Evolutionary conservation across 805 yeast species (phyloP), one percentile per base, ranked within the genome.

Genomic region (Phaffomyces opuntiae): DNA sequence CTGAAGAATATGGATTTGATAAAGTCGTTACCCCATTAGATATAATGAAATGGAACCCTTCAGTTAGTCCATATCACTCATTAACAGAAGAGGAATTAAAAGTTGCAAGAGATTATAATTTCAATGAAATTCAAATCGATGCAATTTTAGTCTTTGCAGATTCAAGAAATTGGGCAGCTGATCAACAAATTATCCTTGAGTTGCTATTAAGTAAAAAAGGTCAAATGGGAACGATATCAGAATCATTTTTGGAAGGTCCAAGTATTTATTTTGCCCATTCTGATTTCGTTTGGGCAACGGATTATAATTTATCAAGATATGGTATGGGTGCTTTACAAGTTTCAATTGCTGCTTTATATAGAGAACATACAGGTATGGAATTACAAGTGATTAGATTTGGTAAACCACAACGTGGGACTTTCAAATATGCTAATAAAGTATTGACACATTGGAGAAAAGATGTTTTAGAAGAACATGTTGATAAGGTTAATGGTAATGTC

Each of bases 281-380:
- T 19, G 96, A 88, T 66, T 84, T 88, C 57, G 87, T 88, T 45
- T 88, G 96, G 96, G 91, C 96, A 12, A 86, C 96, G 4, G 85
- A 87, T 65, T 87, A 85, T 61, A 78, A 78, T 55, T 70, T 85
- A 50, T 79, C 88, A 16, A 74, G 96, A 61, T 87, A 88, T 61
- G 96, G 96, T 50, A 89, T 88, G 95, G 96, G 96, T 49, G 96
- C 96, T 4, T 72, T 88, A 52, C 96, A 87, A 64, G 89, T 86
- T 36, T 83, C 95, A 19, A 80, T 87, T 58, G 89, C 90, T 46
- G 93, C 95, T 0, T 70, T 88, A 48, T 88, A 80, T 66, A 77
- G 81, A 61, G 95, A 87, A 57, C 88, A 83, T 58, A 87, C 96
- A 2, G 95, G 95, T 48, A 75, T 73, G 52, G 90, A 85, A 54